Conservation (phyloP, 441 rosid species). For the Dalechampia spathulata region DNA sequence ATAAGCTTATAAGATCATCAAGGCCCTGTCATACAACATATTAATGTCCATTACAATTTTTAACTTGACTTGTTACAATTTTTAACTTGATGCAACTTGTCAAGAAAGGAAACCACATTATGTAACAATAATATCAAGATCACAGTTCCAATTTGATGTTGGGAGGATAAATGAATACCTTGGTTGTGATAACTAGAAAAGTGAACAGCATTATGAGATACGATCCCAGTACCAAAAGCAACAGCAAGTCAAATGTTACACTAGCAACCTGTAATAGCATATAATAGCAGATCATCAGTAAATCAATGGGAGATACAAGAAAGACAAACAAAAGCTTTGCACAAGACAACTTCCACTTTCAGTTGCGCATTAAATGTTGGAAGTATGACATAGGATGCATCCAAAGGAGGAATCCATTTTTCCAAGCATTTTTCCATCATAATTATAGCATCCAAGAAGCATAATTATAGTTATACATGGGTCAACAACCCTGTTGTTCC, state of each 20-base stretch:
- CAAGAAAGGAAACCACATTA: not conserved
- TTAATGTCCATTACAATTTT: not conserved
- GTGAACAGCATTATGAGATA: slow-evolving; percentile 85
- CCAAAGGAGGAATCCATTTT: too few relatives aligned
- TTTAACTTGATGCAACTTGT: not conserved
- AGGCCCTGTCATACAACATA: slow-evolving; percentile 55
- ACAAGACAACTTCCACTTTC: not conserved
- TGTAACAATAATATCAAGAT: not conserved
- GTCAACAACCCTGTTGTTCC: too few relatives aligned
- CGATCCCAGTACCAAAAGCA: slow-evolving; percentile 88
- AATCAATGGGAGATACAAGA: not conserved
- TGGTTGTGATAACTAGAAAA: slow-evolving; percentile 85
- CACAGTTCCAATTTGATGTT: not conserved
- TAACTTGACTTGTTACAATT: not conserved
- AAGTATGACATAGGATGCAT: not conserved
- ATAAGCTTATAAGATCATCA: slow-evolving; percentile 90
- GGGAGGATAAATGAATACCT: slow-evolving; percentile 40
- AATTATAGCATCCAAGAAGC: not conserved
- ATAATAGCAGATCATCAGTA: slow-evolving; percentile 8
- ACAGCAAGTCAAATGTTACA: slow-evolving; percentile 88
- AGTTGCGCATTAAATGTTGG: not conserved
- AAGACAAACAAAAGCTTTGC: not conserved
- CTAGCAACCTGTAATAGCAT: slow-evolving; percentile 76
- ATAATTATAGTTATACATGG: too few relatives aligned
- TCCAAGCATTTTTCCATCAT: not conserved